Conservation (phyloP, 139 green algal species). For the Chlorella sorokiniana region DNA sequence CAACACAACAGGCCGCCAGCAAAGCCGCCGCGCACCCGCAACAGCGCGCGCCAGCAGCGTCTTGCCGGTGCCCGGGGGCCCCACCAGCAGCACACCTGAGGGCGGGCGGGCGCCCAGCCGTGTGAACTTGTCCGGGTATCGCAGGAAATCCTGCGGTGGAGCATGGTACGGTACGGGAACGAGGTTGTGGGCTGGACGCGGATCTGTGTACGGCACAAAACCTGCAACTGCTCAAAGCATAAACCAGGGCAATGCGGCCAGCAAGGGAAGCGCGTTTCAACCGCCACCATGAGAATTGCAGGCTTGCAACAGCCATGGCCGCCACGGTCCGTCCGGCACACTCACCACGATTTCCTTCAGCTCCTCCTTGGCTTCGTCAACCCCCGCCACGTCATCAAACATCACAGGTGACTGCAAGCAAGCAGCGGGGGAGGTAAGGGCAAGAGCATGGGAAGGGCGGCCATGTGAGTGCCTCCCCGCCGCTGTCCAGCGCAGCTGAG, state of each 20-base stretch:
- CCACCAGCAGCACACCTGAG: conserved; percentile 94
- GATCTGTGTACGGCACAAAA: too few species aligned
- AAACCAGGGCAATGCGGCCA: too few species aligned
- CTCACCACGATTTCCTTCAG: conserved; percentile 86
- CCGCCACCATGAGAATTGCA: too few species aligned
- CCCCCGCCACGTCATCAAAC: conserved; percentile 89
- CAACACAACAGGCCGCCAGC: conserved; percentile 57
- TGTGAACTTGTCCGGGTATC: conserved; percentile 72
- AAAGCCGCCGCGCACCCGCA: conserved; percentile 67
- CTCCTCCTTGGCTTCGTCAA: conserved; percentile 92
- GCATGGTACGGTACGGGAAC: not conserved
- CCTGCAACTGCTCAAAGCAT: too few species aligned
- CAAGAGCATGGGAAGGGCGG: not conserved
- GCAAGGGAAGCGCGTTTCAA: too few species aligned
- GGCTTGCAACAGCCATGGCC: too few species aligned
- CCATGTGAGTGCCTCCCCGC: not conserved
- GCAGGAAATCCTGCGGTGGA: conserved; percentile 68
- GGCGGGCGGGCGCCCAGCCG: conserved; percentile 76
- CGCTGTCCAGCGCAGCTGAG: not conserved
- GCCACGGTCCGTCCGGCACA: not conserved
- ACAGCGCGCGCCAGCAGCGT: conserved; percentile 95
- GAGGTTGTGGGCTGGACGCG: too few species aligned
- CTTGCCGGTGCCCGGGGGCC: conserved; percentile 96
- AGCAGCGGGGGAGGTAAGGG: not conserved
- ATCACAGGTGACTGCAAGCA: conserved; percentile 35